Base-by-base conservation (phyloP, 305 asterid genomes). In the Solanum hybrid region DNA sequence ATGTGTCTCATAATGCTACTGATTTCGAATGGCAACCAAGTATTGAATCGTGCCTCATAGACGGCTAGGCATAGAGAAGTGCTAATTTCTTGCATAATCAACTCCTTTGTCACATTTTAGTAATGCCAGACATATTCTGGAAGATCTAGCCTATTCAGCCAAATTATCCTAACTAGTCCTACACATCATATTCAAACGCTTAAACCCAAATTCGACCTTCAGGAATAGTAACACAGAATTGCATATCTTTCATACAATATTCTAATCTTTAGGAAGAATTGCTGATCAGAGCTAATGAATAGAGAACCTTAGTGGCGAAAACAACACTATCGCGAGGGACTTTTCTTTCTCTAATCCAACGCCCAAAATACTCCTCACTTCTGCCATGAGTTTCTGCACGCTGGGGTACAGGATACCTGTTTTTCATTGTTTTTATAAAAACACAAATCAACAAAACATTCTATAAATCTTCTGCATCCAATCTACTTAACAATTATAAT, bases 391-490 rank as follows among this genome's bases (percentile, higher is more conserved):
- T 95, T 88, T 94, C 94, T 10, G 95, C 93, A 86, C 96, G 93
- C 93, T 95, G 98, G 27, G 98, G 99, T 90, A 96, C 98, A 4
- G 98, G 98, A 88, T 97, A 97, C 98, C 98, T 96, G 85, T 10
- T 34, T 33, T 33, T 73, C 22, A 24, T 12, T 2, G 0, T 5
- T 11, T 11, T 72, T 70, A 70, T 70, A 70, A 70, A 70, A 10
- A 3, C 0, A 70, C 3, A n/a, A 70, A 65, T 65, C 73, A 65
- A 22, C 27, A 65, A n/a, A 68, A 70, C 6, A 4, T 10, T 70
- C 31, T 70, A 70, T 70, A 70, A 1, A 15, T 24, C 38, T 38
- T 1, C 68, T 24, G 32, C 57, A 81, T 26, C 70, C 70, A 26
- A 38, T 81, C 70, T 32, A 61, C 33, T 38, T 39, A 15, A 39